Evolutionary conservation across 768 basidiomycete species (phyloP), one percentile per base, ranked within the genome.

Genomic region (Termitomyces sp.): DNA sequence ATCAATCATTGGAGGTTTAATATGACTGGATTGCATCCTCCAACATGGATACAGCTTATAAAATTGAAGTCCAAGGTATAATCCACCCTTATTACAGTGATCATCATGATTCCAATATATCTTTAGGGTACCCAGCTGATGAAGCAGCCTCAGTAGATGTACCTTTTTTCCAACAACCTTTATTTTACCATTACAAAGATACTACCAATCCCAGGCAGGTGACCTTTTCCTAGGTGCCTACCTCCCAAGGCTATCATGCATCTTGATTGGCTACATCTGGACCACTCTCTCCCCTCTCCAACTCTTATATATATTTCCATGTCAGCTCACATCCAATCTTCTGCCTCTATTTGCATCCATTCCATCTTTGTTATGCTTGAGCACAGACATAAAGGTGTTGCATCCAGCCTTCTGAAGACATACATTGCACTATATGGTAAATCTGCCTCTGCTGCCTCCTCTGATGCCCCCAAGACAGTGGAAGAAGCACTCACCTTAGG

Each of bases 211-310:
- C 3, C 68, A 80, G 26, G 87, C 86, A 2, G 71, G 75, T 0
- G 71, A 80, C 12, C 78, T 87, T 45, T 89, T 91, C 65, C 76
- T 89, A 1, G 88, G 85, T 17, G 86, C 81, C 14, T 89, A 80
- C 64, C 62, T 73, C 8, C 56, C 54, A 12, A 38, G 50, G 6
- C 3, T 38, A n/a, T 51, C 63, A 14, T 76, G 76, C 42, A 68
- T 66, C 19, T 79, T 91, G 42, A 71, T 89, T 43, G 89, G 81
- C 62, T 90, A 82, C 64, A 69, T 85, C 50, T 84, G 83, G 67
- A 74, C 85, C n/a, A 89, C 88, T 0, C 79, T 82, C 28, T 83
- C 0, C 68, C 78, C 1, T 74, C 75, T 1, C 43, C 67, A 7
- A 72, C 77, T 5, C 72, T 89, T 47, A 85, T 83, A 11, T 82